Conservation (phyloP, 176 grass and related monocot genomes). For the Raddia guianensis region DNA sequence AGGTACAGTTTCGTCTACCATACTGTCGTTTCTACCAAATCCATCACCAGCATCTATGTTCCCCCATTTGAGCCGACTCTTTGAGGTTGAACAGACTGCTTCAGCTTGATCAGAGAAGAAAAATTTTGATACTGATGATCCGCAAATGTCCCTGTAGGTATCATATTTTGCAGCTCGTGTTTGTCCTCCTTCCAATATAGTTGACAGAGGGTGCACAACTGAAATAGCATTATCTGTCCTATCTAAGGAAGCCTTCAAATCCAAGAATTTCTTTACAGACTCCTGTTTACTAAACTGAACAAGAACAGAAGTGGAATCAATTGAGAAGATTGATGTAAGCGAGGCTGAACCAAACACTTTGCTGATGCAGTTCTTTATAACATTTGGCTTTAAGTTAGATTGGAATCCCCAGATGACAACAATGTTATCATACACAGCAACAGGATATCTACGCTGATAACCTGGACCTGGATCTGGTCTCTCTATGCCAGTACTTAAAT, state of each 20-base stretch:
- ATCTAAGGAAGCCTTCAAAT: constrained; percentile 74
- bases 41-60: constrained; percentile 21
- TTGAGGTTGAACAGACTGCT: constrained; percentile 53
- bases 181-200: constrained; percentile 80
- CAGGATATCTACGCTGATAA: constrained; percentile 58
- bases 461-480: constrained; percentile 53
- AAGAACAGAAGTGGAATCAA: constrained; percentile 75
- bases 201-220: constrained; percentile 75
- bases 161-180: constrained; percentile 74
- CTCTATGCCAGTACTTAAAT: constrained; percentile 77
- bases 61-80: constrained; percentile 19
- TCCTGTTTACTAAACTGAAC: constrained; percentile 81
- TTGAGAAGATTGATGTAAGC: constrained; percentile 58
- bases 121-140: constrained; percentile 60
- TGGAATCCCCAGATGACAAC: constrained; percentile 82
- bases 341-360: constrained; percentile 79
- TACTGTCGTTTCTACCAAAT: neutral
- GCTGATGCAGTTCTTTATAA: constrained; percentile 70
- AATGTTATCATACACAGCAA: constrained; percentile 57
- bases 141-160: constrained; percentile 79
- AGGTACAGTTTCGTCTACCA: neutral
- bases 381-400: constrained; percentile 62
- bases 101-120: constrained; percentile 88
- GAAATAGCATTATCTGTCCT: constrained; percentile 61
- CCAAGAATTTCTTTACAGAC: constrained; percentile 67